These are phyloP conservation scores for Pyrus hybrid DNA, from an alignment of 331 rosid genomes.

Conservation along the genomic window DNA sequence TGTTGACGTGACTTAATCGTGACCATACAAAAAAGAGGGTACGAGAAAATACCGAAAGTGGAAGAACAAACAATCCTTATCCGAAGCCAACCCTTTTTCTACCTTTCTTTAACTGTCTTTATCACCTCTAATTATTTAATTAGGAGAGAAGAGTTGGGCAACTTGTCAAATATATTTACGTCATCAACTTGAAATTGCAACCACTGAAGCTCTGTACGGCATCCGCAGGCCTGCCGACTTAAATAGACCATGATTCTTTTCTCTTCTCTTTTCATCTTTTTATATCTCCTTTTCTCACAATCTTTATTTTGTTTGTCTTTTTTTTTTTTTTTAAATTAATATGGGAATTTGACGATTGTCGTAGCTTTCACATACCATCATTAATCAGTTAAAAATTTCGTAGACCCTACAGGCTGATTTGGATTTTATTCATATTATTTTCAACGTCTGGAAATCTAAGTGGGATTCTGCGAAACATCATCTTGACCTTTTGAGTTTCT, in stretches of 20 bases:
- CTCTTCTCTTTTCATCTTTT: too few relatives aligned
- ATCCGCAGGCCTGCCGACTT: neutral
- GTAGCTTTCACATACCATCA: neutral
- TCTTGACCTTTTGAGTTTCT: neutral
- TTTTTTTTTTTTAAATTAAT: too few relatives aligned
- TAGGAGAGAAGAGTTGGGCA: neutral
- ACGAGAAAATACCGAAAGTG: too few relatives aligned
- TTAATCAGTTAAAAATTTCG: neutral
- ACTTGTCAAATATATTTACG: neutral
- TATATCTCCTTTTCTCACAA: fast-evolving
- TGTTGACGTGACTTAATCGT: too few relatives aligned
- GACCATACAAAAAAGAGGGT: too few relatives aligned
- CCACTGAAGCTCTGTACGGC: neutral
- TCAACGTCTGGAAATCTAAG: neutral
- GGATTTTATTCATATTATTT: neutral
- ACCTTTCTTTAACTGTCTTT: neutral
- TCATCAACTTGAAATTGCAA: neutral
- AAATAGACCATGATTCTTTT: fast-evolving
- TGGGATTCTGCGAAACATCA: neutral
- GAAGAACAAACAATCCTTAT: too few relatives aligned
- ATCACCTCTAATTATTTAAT: neutral
- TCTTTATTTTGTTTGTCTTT: fast-evolving
- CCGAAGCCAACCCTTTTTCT: too few relatives aligned
- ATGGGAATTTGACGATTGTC: neutral
- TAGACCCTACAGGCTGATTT: neutral